Conservation (phyloP, 179 eudicot genomes). For the Nepenthes alata region DNA sequence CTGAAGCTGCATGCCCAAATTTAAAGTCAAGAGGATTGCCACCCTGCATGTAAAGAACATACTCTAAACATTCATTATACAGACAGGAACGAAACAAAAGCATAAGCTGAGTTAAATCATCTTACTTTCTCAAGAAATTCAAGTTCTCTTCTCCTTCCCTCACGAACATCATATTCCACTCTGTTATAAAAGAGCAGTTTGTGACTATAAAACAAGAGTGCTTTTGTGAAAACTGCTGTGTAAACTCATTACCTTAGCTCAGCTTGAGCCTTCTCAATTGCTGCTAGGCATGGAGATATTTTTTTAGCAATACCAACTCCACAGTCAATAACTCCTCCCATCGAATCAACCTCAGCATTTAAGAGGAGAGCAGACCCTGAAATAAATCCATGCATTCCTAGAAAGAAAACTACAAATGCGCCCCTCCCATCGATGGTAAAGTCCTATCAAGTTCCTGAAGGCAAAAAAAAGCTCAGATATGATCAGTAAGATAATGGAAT, state of each 20-base stretch:
- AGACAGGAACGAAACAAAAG: constrained; percentile 3
- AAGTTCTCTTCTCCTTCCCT: constrained; percentile 79
- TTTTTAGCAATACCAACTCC: constrained; percentile 59
- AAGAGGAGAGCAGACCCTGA: constrained; percentile 50
- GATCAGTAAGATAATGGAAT: too few relatives aligned
- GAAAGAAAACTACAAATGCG: constrained; percentile 25
- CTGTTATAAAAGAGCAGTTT: constrained; percentile 33
- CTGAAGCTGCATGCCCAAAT: constrained; percentile 54
- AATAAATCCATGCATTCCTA: constrained; percentile 82
- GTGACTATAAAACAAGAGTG: constrained; percentile 6
- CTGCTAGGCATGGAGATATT: constrained; percentile 64
- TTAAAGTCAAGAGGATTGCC: constrained; percentile 90
- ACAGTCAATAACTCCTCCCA: constrained; percentile 88
- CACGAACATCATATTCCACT: constrained; percentile 82
- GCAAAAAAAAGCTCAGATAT: background rate
- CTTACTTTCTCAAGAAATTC: constrained; percentile 96
- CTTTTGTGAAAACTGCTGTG: too few relatives aligned
- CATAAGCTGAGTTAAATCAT: background rate
- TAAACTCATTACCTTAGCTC: constrained; percentile 52
- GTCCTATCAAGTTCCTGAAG: constrained; percentile 15
- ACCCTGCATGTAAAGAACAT: constrained; percentile 44
- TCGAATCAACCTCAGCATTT: constrained; percentile 92
- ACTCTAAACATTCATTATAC: constrained; percentile 3
- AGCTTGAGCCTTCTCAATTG: constrained; percentile 82
- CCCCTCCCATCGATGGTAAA: constrained; percentile 37